These are phyloP conservation scores for Xerocomellus dryophilus DNA, from an alignment of 768 basidiomycete genomes.

Conservation along the genomic window DNA sequence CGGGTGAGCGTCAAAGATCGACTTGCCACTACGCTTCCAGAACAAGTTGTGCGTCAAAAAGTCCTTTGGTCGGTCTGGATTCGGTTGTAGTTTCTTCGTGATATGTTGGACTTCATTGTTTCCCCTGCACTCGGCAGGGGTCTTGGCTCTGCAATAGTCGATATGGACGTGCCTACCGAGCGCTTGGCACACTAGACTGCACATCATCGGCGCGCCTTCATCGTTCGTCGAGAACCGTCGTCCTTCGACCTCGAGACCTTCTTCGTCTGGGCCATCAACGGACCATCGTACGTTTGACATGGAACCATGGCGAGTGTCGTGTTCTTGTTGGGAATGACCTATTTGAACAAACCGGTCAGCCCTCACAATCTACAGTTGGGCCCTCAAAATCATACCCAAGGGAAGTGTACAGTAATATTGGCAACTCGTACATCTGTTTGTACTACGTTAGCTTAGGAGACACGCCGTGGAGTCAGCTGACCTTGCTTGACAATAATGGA, in stretches of 20 bases:
- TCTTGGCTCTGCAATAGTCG: slow-evolving; percentile 48
- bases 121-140: slow-evolving; percentile 33
- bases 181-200: slow-evolving; percentile 49
- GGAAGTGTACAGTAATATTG: slow-evolving; percentile 58
- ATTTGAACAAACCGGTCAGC: not conserved
- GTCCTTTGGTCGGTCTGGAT: slow-evolving; percentile 49
- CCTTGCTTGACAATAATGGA: slow-evolving; percentile 55
- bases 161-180: slow-evolving; percentile 55
- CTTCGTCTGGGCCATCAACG: slow-evolving; percentile 49
- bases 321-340: slow-evolving; percentile 60
- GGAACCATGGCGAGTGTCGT: slow-evolving; percentile 59
- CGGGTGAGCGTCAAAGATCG: accelerated
- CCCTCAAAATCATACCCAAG: slow-evolving; percentile 35
- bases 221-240: slow-evolving; percentile 50
- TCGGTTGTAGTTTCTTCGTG: slow-evolving; percentile 37
- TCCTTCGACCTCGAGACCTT: slow-evolving; percentile 47
- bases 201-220: slow-evolving; percentile 61
- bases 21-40: slow-evolving; percentile 55
- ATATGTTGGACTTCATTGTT: slow-evolving; percentile 48
- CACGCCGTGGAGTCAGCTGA: slow-evolving; percentile 16
- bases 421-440: slow-evolving; percentile 48
- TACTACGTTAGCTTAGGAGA: slow-evolving; percentile 1
- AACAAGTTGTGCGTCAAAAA: slow-evolving; percentile 51
- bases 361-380: not conserved
- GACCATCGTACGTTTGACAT: slow-evolving; percentile 58